Conservation (phyloP, 495 filamentous ascomycete genomes). For the Xylaria flabelliformis region DNA sequence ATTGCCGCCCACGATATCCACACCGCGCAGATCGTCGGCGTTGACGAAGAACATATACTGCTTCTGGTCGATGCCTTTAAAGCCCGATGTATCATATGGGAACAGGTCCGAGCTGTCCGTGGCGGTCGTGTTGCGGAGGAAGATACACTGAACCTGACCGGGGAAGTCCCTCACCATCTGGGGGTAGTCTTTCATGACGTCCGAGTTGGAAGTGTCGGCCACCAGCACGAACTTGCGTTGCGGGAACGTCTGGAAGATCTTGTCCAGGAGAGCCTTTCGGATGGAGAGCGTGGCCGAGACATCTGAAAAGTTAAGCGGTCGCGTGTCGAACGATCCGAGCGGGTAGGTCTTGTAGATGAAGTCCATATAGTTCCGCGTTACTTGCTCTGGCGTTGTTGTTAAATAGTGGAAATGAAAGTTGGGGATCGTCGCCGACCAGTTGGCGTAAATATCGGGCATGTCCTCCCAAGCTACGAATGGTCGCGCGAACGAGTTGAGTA, state of each 20-base stretch:
- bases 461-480: slow-evolving; percentile 75
- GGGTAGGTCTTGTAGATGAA: slow-evolving; percentile 79
- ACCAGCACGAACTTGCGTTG: slow-evolving; percentile 76
- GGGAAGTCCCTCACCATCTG: slow-evolving; percentile 68
- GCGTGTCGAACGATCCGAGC: slow-evolving; percentile 74
- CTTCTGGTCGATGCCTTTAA: slow-evolving; percentile 64
- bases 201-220: slow-evolving; percentile 78
- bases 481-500: slow-evolving; percentile 78
- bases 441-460: slow-evolving; percentile 77
- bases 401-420: slow-evolving; percentile 83
- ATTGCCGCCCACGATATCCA: slow-evolving; percentile 73
- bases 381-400: slow-evolving; percentile 82
- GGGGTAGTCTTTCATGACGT: slow-evolving; percentile 79
- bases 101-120: slow-evolving; percentile 68
- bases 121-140: slow-evolving; percentile 73
- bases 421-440: slow-evolving; percentile 65
- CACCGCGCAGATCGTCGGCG: slow-evolving; percentile 68
- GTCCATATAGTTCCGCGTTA: slow-evolving; percentile 78
- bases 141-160: slow-evolving; percentile 77
- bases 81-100: slow-evolving; percentile 77
- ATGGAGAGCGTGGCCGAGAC: slow-evolving; percentile 72
- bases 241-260: slow-evolving; percentile 77
- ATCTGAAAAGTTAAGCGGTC: slow-evolving; percentile 80
- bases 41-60: slow-evolving; percentile 81
- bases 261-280: slow-evolving; percentile 69